phyloP scores from a whole-genome alignment of 225 moss, liverwort and hornwort genomes.

The Anthoceros angustus region DNA sequence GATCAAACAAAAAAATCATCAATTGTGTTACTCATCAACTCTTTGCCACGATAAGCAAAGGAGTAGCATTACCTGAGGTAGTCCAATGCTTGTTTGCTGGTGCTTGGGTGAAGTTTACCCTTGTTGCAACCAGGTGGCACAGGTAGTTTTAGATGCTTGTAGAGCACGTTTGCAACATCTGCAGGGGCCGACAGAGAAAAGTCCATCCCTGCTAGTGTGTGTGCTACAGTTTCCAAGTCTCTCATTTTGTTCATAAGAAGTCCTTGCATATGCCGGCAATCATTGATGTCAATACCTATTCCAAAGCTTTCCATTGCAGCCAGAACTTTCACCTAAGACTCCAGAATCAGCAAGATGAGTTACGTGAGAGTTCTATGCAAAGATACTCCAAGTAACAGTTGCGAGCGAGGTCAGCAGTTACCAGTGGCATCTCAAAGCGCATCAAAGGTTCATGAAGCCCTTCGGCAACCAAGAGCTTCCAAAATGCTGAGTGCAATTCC shows the following conservation, averaged over 20 bases:
- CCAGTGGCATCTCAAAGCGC: constrained; percentile 91
- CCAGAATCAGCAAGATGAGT: neutral
- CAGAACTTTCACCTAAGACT: constrained; percentile 63
- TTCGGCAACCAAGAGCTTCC: constrained; percentile 78
- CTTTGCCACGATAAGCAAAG: neutral
- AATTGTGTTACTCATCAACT: neutral
- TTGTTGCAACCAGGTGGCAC: constrained; percentile 68
- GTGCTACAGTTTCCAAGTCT: constrained; percentile 50
- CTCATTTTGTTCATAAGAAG: constrained; percentile 39
- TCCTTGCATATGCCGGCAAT: constrained; percentile 47
- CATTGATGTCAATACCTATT: constrained; percentile 67
- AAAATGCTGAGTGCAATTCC: constrained; percentile 63
- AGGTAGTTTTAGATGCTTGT: constrained; percentile 75
- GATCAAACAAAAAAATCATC: neutral
- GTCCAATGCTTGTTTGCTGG: constrained; percentile 84
- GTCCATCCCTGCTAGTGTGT: constrained; percentile 59
- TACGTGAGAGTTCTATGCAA: neutral
- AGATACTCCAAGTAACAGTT: neutral
- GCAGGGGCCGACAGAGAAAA: constrained; percentile 73
- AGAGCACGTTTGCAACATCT: constrained; percentile 78
- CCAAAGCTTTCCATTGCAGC: constrained; percentile 78
- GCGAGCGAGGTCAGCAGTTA: constrained; percentile 11
- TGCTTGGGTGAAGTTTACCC: constrained; percentile 94
- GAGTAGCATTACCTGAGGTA: constrained; percentile 35
- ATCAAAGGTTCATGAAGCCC: constrained; percentile 59